Conservation (phyloP, 306 rosid genomes). For the Glycyrrhiza uralensis region DNA sequence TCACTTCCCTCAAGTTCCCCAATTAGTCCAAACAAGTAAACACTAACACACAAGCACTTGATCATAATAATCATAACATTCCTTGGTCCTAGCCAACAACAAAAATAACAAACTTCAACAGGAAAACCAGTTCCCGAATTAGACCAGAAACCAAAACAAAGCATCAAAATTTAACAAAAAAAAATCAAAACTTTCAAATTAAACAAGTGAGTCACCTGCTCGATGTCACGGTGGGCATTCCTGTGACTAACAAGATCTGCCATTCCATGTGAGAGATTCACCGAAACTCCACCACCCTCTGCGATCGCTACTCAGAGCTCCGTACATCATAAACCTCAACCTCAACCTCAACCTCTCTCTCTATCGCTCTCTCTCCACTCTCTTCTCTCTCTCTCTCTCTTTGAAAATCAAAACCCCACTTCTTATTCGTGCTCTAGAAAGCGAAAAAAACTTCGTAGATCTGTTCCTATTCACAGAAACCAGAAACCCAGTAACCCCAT, state of each 20-base stretch:
- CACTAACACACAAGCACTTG: slow-evolving; percentile 3
- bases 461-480: slow-evolving; percentile 40
- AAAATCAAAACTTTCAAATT: slow-evolving; percentile 4
- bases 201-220: slow-evolving; percentile 49
- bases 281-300: slow-evolving; percentile 94
- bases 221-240: slow-evolving; percentile 95
- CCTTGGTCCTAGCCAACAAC: background rate
- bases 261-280: slow-evolving; percentile 95
- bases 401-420: slow-evolving; percentile 33
- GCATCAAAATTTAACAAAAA: slow-evolving; percentile 3
- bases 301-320: slow-evolving; percentile 74
- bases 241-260: slow-evolving; percentile 96
- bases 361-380: no score
- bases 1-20: slow-evolving; percentile 10
- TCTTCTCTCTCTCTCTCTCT: slow-evolving; percentile 16
- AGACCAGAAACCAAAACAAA: slow-evolving; percentile 15
- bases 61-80: slow-evolving; percentile 19
- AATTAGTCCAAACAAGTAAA: slow-evolving; percentile 17
- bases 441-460: slow-evolving; percentile 44
- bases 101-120: background rate
- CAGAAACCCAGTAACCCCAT: slow-evolving; percentile 42
- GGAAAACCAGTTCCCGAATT: background rate
- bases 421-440: slow-evolving; percentile 25
- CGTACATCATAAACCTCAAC: slow-evolving; percentile 86
- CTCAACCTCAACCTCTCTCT: slow-evolving; percentile 24